These are phyloP conservation scores for Firmiana major DNA, from an alignment of 345 rosid species.

Conservation along the genomic window DNA sequence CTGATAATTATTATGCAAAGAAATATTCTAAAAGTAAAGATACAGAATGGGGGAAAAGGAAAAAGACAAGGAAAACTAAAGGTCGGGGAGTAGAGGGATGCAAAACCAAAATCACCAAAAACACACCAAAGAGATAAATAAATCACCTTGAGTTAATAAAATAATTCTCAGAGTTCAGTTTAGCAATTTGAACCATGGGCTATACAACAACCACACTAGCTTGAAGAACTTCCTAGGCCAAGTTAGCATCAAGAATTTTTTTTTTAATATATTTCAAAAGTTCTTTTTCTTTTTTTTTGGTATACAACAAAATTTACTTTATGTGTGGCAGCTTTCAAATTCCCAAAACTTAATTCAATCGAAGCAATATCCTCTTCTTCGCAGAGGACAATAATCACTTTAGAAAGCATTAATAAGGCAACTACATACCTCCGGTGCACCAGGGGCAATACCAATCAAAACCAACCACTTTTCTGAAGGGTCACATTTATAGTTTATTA, in stretches of 20 bases:
- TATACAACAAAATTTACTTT: background rate
- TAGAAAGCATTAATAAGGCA: background rate
- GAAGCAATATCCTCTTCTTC: background rate
- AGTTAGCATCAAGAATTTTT: background rate
- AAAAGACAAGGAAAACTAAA: background rate
- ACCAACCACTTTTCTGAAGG: constrained; percentile 97
- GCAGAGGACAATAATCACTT: background rate
- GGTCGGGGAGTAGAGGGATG: background rate
- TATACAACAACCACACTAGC: background rate
- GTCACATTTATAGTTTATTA: constrained; percentile 92
- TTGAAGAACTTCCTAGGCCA: background rate
- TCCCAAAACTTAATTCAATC: background rate
- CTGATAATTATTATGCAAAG: background rate
- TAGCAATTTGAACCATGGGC: background rate
- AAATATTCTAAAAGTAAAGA: background rate
- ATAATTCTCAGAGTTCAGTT: background rate
- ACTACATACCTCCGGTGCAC: constrained; percentile 79
- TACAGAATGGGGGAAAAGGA: background rate
- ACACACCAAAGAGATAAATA: background rate
- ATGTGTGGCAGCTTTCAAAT: background rate
- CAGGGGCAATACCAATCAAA: constrained; percentile 96
- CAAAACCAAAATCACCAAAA: background rate
- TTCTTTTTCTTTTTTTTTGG: background rate
- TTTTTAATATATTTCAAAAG: background rate
- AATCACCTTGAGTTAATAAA: background rate